phyloP scores from a whole-genome alignment of 495 filamentous ascomycete genomes.

The Sabuloglossum arenarium region DNA sequence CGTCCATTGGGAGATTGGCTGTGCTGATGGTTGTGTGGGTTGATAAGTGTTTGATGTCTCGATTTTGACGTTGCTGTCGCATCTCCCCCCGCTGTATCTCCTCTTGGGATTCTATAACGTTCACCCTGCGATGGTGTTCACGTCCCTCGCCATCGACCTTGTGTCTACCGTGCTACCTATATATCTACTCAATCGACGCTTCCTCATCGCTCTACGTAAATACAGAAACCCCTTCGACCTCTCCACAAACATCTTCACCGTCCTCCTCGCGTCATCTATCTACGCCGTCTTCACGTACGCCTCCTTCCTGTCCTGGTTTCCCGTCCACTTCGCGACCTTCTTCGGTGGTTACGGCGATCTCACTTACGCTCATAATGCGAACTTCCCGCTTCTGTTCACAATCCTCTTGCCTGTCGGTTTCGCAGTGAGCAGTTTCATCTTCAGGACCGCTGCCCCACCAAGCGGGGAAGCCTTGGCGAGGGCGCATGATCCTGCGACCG shows the following conservation, averaged over 20 bases:
- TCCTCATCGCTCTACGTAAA: conserved; percentile 17
- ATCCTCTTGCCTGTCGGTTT: conserved; percentile 41
- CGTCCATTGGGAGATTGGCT: neutral
- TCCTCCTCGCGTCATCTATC: conserved; percentile 40
- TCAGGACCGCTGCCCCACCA: conserved; percentile 25
- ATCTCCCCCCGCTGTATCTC: conserved; percentile 50
- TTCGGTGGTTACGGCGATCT: conserved; percentile 49
- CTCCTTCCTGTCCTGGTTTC: conserved; percentile 43
- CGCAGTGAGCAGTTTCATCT: conserved; percentile 52
- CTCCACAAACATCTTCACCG: conserved; percentile 44
- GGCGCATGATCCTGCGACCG: conserved; percentile 31
- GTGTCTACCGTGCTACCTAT: conserved; percentile 49
- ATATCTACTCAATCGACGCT: conserved; percentile 39
- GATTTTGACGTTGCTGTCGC: conserved; percentile 43
- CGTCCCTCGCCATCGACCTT: conserved; percentile 40
- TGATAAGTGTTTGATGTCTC: conserved; percentile 30
- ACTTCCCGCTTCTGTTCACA: conserved; percentile 26
- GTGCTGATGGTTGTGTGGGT: no score
- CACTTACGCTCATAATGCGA: conserved; percentile 35
- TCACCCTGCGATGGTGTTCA: conserved; percentile 30
- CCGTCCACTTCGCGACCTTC: conserved; percentile 41
- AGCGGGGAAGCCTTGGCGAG: conserved; percentile 16
- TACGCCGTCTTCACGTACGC: conserved; percentile 44
- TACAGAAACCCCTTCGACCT: no score
- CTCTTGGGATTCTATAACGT: conserved; percentile 53